Evolutionary conservation across 257 asterid species (phyloP).

Genomic region (Capsicum pubescens): DNA sequence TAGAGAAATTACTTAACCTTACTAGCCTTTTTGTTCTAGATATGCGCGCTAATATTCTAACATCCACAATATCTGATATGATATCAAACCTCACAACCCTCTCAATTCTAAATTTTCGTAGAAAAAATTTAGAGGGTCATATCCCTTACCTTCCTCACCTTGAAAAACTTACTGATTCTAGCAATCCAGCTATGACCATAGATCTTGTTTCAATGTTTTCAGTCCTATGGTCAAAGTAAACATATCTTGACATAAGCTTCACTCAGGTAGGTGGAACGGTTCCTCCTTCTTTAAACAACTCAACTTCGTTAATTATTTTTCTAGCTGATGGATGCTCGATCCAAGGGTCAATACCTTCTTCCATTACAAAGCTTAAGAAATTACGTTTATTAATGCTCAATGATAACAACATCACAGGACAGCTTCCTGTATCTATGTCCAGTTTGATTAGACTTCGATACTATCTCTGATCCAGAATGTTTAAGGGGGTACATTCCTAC

Average conservation of each 20-base stretch:
- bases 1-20: constrained; percentile 6
- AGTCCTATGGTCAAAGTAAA: constrained; percentile 11
- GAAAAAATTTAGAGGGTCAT: background rate
- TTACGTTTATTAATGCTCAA: too few species aligned
- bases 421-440: background rate
- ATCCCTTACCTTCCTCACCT: constrained; percentile 28
- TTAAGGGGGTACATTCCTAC: background rate
- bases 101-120: constrained; percentile 2
- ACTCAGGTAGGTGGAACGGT: background rate
- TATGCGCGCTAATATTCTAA: constrained; percentile 1
- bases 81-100: constrained; percentile 27
- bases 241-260: background rate
- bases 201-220: constrained; percentile 22
- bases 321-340: constrained; percentile 20
- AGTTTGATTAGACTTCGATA: background rate
- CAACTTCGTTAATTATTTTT: constrained; percentile 21
- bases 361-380: too few species aligned
- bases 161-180: background rate
- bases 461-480: constrained; percentile 9
- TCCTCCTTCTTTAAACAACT: constrained; percentile 9
- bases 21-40: background rate
- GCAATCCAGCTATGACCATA: constrained; percentile 18
- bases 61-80: background rate
- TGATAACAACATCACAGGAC: too few species aligned
- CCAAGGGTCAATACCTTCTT: too few species aligned